Percentiles rank a stretch among this genome's conserved stretches.
Evolutionary conservation across 305 asterid genomes (phyloP).

Genomic region (Striga hermonthica): DNA sequence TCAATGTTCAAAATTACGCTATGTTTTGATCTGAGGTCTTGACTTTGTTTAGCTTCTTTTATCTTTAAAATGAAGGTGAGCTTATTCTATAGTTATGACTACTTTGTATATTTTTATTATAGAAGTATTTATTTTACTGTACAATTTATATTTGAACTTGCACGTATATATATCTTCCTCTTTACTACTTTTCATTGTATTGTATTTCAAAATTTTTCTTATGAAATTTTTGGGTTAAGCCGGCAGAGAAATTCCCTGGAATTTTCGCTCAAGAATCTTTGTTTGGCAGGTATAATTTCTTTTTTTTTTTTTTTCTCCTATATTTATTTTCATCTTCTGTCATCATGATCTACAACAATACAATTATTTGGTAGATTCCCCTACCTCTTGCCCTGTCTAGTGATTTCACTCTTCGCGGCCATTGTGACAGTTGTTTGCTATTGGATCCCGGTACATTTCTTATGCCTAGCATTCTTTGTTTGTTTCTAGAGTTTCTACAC

Average conservation of each 20-base stretch:
- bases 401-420: conserved; percentile 54
- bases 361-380: conserved; percentile 61
- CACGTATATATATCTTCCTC: no score
- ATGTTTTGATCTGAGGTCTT: not conserved
- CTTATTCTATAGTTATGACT: no score
- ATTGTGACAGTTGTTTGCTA: conserved; percentile 49
- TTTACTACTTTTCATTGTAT: not conserved
- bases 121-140: no score
- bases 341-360: conserved; percentile 19
- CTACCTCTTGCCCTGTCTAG: conserved; percentile 85
- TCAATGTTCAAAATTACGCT: not conserved
- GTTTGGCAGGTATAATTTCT: conserved; percentile 56
- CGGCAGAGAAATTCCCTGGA: conserved; percentile 88
- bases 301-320: not conserved
- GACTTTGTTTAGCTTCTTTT: not conserved
- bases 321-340: conserved; percentile 12
- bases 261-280: conserved; percentile 65
- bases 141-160: no score
- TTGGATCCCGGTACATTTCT: conserved; percentile 78
- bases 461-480: not conserved
- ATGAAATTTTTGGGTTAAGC: conserved; percentile 47
- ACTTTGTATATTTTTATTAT: no score
- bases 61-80: not conserved
- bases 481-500: conserved; percentile 18
- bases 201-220: not conserved